Evolutionary conservation across 139 green algal species (phyloP), one percentile per base, ranked within the genome.

Genomic region (Chlorella sp.): DNA sequence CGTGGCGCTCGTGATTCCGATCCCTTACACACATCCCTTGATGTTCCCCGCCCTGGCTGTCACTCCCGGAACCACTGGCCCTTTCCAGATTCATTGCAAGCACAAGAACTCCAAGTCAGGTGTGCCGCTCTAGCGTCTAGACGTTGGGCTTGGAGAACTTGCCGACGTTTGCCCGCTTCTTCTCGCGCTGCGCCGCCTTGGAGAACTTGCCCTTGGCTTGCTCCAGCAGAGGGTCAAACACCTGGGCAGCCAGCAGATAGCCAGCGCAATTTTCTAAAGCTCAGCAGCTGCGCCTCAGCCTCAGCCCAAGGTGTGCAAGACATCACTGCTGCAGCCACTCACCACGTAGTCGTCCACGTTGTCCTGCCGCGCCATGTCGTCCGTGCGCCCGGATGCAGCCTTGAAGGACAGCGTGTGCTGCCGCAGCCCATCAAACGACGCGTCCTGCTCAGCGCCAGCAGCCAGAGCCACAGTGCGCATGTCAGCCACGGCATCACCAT

Each of bases 301-400:
- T 10, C 24, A 27, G 24, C 55, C 24, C 22, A 30, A 64, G 55
- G 20, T 27, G 14, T 31, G 24, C 20, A 64, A 10, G 20, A 2
- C 33, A 70, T 31, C 64, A 51, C 4, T 34, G 64, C 10, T n/a
- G 64, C 3, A 31, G 23, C 3, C n/a, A 74, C 72, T 1, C 50
- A 94, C 91, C 55, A 91, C 80, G 32, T 94, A 94, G 70, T 96
- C 85, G 55, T 96, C 90, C 5, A 88, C 72, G 74, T 89, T 84
- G 3, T 93, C 84, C 24, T 70, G 81, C 27, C 86, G 77, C 0
- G 68, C 74, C 86, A 92, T 92, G 49, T 68, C 74, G 66, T 88
- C 88, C 60, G 71, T 68, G 33, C 31, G 51, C 42, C 72, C 63
- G n/a, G 36, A 70, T 26, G 31, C 50, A 2, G 26, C 65, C 27